Conservation (phyloP, 768 basidiomycete genomes). For the Rhizopogon vesiculosus region DNA sequence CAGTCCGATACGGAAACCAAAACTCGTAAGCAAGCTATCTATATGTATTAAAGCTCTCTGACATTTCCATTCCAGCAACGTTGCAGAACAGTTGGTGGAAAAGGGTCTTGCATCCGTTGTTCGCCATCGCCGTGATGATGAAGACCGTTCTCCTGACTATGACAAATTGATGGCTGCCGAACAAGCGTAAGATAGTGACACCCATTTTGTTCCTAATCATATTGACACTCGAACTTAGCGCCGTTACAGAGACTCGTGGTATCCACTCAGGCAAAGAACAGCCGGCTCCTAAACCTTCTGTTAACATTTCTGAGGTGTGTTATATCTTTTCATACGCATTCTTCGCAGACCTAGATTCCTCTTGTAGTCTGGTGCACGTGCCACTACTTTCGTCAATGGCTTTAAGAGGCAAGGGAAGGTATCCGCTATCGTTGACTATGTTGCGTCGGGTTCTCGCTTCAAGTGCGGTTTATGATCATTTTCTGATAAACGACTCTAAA, state of each 20-base stretch:
- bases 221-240: conserved; percentile 41
- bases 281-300: conserved; percentile 69
- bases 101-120: conserved; percentile 88
- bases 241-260: conserved; percentile 71
- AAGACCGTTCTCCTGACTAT: conserved; percentile 92
- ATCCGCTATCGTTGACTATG: conserved; percentile 87
- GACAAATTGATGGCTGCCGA: conserved; percentile 96
- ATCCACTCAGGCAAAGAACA: conserved; percentile 92
- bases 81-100: conserved; percentile 91
- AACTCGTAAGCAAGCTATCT: conserved; percentile 51
- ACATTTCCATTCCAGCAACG: conserved; percentile 49
- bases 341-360: conserved; percentile 1
- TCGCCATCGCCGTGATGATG: conserved; percentile 91
- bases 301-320: conserved; percentile 88
- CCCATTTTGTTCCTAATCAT: not conserved
- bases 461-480: conserved; percentile 49
- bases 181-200: conserved; percentile 60
- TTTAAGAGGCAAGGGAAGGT: conserved; percentile 89
- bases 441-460: conserved; percentile 92
- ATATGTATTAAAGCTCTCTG: conserved; percentile 1
- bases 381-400: conserved; percentile 80
- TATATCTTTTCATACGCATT: not conserved
- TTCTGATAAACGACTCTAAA: not conserved
- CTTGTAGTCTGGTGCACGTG: conserved; percentile 61
- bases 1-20: conserved; percentile 79